Evolutionary conservation across 1,284 basidiomycete species (phyloP), one percentile per base, ranked within the genome.

Genomic region (Irpex sp.): DNA sequence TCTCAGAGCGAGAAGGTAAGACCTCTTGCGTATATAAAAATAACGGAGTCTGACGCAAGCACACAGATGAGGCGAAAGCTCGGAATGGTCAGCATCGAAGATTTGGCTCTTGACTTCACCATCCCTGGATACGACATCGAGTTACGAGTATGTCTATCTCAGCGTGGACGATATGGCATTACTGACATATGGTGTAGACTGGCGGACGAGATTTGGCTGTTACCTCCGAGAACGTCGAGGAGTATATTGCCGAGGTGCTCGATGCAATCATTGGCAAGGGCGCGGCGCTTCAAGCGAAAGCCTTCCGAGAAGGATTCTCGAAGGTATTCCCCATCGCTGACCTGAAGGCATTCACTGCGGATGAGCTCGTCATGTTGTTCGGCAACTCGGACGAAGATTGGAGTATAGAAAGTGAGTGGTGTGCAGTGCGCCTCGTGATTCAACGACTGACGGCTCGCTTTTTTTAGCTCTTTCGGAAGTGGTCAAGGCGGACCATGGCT

Each of bases 401-500:
- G 96, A 89, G 86, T 65, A 73, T 81, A 13, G 94, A 97, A 74
- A 94, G 94, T 96, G 75, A 70, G 92, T 81, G 1, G 44, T 47
- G 19, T 15, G 21, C 8, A 26, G 11, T n/a, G 40, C 49, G 49
- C 49, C 8, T 19, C 8, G 15, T 17, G 8, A 52, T 15, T 17
- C 8, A n/a, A 26, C 19, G n/a, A 52, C 49, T 52, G n/a, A 26
- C 21, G 19, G n/a, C 31, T 34, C 31, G 31, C 31, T 15, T 37
- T 36, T 17, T 7, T 26, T 56, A 92, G 96, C 95, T n/a, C 82
- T 99, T 54, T 87, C 86, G 61, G 93, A 96, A 72, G 87, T 91
- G 4, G 78, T 98, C 77, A 98, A 98, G 77, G 97, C 97, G 8
- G 97, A 99, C 73, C 97, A 99, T 75, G 97, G 97, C 8, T 98